Evolutionary conservation across 352 stramenopile genomes (phyloP).

Genomic region (Globisporangium cylindrosporum): DNA sequence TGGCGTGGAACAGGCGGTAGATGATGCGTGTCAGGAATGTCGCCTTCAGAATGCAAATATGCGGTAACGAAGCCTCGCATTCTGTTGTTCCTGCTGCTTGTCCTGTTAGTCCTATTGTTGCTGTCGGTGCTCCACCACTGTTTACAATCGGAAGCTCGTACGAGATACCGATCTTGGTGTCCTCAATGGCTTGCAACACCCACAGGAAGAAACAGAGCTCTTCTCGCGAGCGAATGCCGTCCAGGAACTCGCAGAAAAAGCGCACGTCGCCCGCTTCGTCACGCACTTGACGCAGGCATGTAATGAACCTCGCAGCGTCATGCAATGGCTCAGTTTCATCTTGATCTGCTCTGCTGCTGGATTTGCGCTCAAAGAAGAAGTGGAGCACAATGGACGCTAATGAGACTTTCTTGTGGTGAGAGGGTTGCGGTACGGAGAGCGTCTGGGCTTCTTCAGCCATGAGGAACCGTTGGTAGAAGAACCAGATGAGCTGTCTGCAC

Average conservation of each 20-base stretch:
- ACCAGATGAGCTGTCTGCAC: conserved; percentile 42
- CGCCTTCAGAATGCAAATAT: conserved; percentile 52
- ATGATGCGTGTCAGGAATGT: conserved; percentile 49
- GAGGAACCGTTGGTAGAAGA: conserved; percentile 61
- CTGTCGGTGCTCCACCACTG: background rate
- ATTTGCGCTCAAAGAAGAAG: conserved; percentile 54
- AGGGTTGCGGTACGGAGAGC: conserved; percentile 2
- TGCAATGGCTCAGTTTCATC: conserved; percentile 28
- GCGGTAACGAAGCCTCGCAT: background rate
- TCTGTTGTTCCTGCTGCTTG: background rate
- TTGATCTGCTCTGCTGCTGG: background rate
- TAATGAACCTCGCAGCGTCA: conserved; percentile 37
- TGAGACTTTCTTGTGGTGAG: conserved; percentile 4
- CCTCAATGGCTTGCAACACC: conserved; percentile 47
- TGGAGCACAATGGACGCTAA: conserved; percentile 39
- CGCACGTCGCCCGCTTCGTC: conserved; percentile 28
- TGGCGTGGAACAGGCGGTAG: conserved; percentile 45
- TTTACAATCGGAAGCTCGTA: conserved; percentile 32
- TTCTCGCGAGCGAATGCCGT: conserved; percentile 29
- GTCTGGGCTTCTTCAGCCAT: conserved; percentile 41
- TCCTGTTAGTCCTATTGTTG: too few relatives aligned
- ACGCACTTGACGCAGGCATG: conserved; percentile 30
- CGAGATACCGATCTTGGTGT: conserved; percentile 40
- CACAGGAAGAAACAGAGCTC: conserved; percentile 57
- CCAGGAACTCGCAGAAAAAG: conserved; percentile 61